Evolutionary conservation across 805 yeast genomes (phyloP).

Genomic region (Zygosaccharomyces bailii): DNA sequence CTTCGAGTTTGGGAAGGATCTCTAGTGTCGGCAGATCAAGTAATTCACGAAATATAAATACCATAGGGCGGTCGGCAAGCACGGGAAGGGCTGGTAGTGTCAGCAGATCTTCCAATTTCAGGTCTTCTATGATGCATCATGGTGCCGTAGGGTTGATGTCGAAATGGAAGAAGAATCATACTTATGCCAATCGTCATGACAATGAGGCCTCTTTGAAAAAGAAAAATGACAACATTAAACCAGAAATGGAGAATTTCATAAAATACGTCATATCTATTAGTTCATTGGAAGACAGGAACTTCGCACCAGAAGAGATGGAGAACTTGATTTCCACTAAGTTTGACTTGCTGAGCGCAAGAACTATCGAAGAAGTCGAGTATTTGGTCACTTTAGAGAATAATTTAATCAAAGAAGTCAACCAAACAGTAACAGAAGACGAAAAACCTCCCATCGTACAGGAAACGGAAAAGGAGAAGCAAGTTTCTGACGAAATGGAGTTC

Average conservation of each 20-base stretch:
- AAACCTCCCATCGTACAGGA: background rate
- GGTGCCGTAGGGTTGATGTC: slow-evolving; percentile 30
- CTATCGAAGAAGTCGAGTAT: slow-evolving; percentile 63
- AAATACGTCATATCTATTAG: slow-evolving; percentile 37
- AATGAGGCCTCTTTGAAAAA: background rate
- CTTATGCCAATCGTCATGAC: background rate
- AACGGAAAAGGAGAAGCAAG: background rate
- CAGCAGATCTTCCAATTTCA: background rate
- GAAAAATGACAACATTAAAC: slow-evolving; percentile 14
- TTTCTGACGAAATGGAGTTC: slow-evolving; percentile 9
- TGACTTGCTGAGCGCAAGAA: slow-evolving; percentile 67
- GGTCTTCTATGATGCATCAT: slow-evolving; percentile 4
- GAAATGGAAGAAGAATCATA: slow-evolving; percentile 34
- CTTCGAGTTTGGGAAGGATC: background rate
- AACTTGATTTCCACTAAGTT: slow-evolving; percentile 38
- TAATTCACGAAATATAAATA: background rate
- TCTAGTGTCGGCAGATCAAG: background rate
- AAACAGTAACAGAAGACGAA: slow-evolving; percentile 6
- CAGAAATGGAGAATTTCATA: slow-evolving; percentile 38
- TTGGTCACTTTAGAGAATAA: slow-evolving; percentile 47
- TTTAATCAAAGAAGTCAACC: slow-evolving; percentile 29
- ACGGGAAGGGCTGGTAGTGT: slow-evolving; percentile 1
- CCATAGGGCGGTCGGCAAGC: slow-evolving; percentile 1
- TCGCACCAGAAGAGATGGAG: slow-evolving; percentile 15
- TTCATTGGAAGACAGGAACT: slow-evolving; percentile 26